Evolutionary conservation across 1,284 basidiomycete species (phyloP), one percentile per base, ranked within the genome.

Genomic region (Pisolithus thermaeus): DNA sequence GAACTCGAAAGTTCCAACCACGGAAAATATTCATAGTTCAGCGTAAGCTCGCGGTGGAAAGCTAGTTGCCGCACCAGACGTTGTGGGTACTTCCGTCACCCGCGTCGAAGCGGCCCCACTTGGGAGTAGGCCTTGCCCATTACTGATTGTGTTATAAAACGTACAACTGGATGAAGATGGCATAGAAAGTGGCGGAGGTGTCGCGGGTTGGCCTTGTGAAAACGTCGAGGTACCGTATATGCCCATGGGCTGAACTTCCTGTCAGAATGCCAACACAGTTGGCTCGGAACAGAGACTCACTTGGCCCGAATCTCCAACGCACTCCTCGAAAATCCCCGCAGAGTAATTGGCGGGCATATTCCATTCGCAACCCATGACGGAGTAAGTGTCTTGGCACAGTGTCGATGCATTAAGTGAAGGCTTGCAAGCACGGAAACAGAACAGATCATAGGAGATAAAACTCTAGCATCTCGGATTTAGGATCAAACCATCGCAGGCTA

Each of bases 391-490:
- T 52, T 87, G 69, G 64, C 89, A 91, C 61, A 79, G 73, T 0
- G 66, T 68, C 0, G 83, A 74, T 7, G 87, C 81, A 30, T 71
- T 69, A 2, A 76, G 72, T 16, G 80, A 84, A 41, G 75, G 75
- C 51, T 77, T 80, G 66, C 88, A 91, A 6, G 79, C 87, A 52
- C 87, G 77, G 73, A 92, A 78, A 68, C 87, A 90, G 70, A 90
- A 91, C 57, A 79, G 65, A 40, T 71, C 67, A 57, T 70, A 72
- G 3, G 79, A 76, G 49, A 87, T 71, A 61, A 83, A 84, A 64
- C 83, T 82, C 73, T 75, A 51, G 30, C 51, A 44, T 42, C 36
- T 16, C 8, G 14, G 42, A 25, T 50, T 69, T 22, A 69, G 58
- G 56, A 45, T 18, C 39, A 35, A 28, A 36, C 22, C 18, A 46